These are phyloP conservation scores for Jaapia argillacea DNA, from an alignment of 768 basidiomycete species.

Conservation along the genomic window DNA sequence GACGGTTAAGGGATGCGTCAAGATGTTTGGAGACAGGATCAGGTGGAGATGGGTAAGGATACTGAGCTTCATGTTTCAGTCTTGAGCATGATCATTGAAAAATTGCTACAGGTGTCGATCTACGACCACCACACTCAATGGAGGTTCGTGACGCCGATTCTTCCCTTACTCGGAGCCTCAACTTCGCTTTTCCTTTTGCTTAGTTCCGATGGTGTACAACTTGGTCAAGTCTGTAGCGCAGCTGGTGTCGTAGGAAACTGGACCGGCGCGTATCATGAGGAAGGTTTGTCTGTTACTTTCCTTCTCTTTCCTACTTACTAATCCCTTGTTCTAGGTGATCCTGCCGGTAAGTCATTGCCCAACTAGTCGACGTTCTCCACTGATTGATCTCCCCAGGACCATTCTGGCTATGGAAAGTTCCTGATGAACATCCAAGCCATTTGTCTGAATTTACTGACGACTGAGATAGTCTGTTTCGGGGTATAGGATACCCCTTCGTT, in stretches of 20 bases:
- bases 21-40: constrained; percentile 20
- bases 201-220: constrained; percentile 59
- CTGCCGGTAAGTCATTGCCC: constrained; percentile 39
- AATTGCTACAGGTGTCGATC: constrained; percentile 34
- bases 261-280: constrained; percentile 52
- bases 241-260: constrained; percentile 60
- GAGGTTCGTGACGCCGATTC: constrained; percentile 31
- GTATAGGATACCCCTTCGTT: too few relatives aligned
- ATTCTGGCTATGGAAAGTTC: constrained; percentile 65
- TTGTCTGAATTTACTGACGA: constrained; percentile 20
- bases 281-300: constrained; percentile 23
- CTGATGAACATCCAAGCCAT: constrained; percentile 24
- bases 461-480: too few relatives aligned
- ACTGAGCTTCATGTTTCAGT: neutral
- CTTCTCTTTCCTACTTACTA: neutral
- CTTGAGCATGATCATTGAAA: constrained; percentile 5
- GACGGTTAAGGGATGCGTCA: constrained; percentile 22
- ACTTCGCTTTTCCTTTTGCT: constrained; percentile 2
- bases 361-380: neutral
- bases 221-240: constrained; percentile 56
- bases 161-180: neutral
- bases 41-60: constrained; percentile 16
- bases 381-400: constrained; percentile 33
- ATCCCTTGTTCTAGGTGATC: constrained; percentile 36
- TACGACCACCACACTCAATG: constrained; percentile 45